Evolutionary conservation across 2,329 filamentous ascomycete genomes (phyloP), one percentile per base, ranked within the genome.

Genomic region (Aspergillus sp.): DNA sequence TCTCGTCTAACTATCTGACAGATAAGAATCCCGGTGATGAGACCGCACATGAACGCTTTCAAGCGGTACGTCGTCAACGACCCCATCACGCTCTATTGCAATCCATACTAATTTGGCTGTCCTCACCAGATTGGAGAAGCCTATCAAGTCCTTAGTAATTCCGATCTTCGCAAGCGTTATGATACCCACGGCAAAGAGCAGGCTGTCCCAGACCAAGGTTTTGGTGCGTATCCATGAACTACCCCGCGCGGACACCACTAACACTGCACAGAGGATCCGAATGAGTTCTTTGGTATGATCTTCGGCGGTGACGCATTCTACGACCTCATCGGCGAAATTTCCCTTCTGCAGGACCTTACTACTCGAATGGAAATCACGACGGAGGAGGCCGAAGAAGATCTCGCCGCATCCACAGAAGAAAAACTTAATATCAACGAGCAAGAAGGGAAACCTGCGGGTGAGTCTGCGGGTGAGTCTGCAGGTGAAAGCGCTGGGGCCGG

Each of bases 1-100:
- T 57, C 9, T 6, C 27, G 17, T 46, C 65, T 66, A 55, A 64
- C 50, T 40, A 35, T 12, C 47, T 55, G 44, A 56, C 72, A 91
- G 95, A 99, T 81, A 99, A 99, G 82, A 99, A 99, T 77, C 95
- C 93, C 57, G 91, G 93, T 70, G 95, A 99, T 74, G 93, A 95
- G 64, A 91, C 89, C 23, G 95, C 95, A 39, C 91, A 96, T 78
- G 90, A 88, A 71, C 93, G 93, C 76, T 99, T 99, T 78, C 95
- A 99, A 79, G 87, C 86, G 59, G 93, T 96, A 77, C 58, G 77
- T 68, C n/a, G 11, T n/a, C 27, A 21, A 46, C 43, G 31, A 14
- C 25, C 48, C 41, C 11, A 9, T 33, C n/a, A 17, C 23, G 21
- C 33, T n/a, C 11, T 25, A 58, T 48, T 3, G 11, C 25, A 15